A percentile compares a stretch with the other conserved stretches of the same genome.
These are phyloP conservation scores for Zygoascus hellenicus DNA, from an alignment of 1,139 yeast genomes.

Conservation along the genomic window DNA sequence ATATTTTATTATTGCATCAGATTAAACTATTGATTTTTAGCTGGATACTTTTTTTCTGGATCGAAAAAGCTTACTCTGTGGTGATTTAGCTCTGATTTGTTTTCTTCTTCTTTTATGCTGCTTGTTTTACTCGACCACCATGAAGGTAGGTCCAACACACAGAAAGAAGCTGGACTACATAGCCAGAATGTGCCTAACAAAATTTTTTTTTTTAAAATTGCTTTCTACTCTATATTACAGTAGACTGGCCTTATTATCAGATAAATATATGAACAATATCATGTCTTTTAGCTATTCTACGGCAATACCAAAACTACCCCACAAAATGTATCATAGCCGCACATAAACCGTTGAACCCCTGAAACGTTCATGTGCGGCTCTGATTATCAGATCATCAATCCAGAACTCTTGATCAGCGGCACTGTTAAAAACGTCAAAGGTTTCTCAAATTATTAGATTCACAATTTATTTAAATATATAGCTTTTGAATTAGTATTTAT, in stretches of 20 bases:
- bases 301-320: slow-evolving; percentile 1
- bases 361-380: not conserved
- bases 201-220: no score
- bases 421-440: no score
- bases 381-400: no score
- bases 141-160: not conserved
- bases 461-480: no score
- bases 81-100: not conserved
- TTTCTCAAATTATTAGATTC: no score
- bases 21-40: not conserved
- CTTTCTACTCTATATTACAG: no score
- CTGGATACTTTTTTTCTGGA: not conserved
- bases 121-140: slow-evolving; percentile 10
- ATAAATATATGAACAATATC: not conserved
- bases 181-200: no score
- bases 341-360: slow-evolving; percentile 7
- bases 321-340: slow-evolving; percentile 5
- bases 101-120: slow-evolving; percentile 8
- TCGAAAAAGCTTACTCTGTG: not conserved
- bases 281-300: not conserved
- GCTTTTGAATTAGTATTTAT: no score
- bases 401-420: no score
- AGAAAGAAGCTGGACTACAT: not conserved
- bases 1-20: not conserved
- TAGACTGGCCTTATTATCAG: not conserved